These are phyloP conservation scores for Ogataea pini DNA, from an alignment of 805 yeast genomes.

Conservation along the genomic window DNA sequence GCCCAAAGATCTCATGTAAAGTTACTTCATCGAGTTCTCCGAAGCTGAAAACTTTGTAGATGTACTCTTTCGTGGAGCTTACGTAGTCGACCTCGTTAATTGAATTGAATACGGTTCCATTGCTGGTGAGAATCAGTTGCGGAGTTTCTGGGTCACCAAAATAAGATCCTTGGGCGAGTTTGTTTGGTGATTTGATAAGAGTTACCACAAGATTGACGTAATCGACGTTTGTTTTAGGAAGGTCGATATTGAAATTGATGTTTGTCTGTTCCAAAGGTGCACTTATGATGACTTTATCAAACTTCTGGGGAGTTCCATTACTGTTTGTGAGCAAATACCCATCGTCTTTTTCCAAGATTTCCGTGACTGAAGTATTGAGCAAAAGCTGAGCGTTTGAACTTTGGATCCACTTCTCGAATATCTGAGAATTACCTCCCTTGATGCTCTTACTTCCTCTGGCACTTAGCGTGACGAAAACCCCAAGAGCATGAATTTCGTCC, in stretches of 20 bases:
- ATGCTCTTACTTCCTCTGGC: constrained; percentile 39
- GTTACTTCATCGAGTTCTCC: constrained; percentile 22
- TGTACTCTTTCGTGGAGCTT: constrained; percentile 30
- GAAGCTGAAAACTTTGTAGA: constrained; percentile 45
- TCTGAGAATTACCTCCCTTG: constrained; percentile 46
- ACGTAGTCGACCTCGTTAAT: constrained; percentile 34
- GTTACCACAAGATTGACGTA: constrained; percentile 38
- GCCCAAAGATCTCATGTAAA: constrained; percentile 26
- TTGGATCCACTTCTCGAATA: constrained; percentile 43
- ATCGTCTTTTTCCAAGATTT: constrained; percentile 13
- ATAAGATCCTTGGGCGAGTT: constrained; percentile 16
- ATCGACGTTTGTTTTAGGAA: constrained; percentile 22
- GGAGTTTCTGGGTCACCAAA: constrained; percentile 25
- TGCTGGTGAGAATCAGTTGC: constrained; percentile 30
- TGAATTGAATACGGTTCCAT: constrained; percentile 35
- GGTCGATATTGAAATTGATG: constrained; percentile 20
- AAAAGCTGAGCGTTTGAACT: constrained; percentile 36
- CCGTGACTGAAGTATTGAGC: constrained; percentile 34
- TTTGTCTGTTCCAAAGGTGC: constrained; percentile 40
- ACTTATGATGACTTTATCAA: constrained; percentile 49
- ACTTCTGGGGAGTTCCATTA: constrained; percentile 21
- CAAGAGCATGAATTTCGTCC: constrained; percentile 43
- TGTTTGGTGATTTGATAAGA: constrained; percentile 28
- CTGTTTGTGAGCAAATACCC: constrained; percentile 8
- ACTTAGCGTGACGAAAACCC: constrained; percentile 41